phyloP scores from a whole-genome alignment of 306 rosid species.

The Alnus glutinosa region DNA sequence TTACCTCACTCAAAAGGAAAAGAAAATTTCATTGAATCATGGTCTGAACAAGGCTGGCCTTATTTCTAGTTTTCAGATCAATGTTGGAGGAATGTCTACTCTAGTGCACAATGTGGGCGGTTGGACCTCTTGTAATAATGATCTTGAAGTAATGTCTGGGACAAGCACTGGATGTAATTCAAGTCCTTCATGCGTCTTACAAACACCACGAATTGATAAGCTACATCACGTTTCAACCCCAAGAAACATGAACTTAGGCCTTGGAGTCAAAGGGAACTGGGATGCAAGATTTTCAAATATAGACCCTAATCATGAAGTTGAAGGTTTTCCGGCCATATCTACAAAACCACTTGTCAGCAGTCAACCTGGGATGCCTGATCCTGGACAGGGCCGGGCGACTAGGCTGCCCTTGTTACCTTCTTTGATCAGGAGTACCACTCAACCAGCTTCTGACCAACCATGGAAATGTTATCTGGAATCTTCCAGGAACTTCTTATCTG shows the following conservation, averaged over 20 bases:
- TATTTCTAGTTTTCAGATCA: conserved; percentile 31
- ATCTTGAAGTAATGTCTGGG: neutral
- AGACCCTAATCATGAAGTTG: neutral
- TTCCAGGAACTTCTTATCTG: neutral
- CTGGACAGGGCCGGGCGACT: conserved; percentile 13
- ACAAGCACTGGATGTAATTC: neutral
- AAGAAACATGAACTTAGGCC: too few species aligned
- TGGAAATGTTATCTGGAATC: conserved; percentile 1
- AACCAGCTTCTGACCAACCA: neutral
- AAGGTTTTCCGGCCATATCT: conserved; percentile 1
- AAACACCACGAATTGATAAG: conserved; percentile 11
- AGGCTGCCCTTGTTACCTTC: neutral
- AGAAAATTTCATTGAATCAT: conserved; percentile 15
- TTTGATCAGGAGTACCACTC: neutral
- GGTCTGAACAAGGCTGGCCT: conserved; percentile 20
- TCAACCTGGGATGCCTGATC: conserved; percentile 6
- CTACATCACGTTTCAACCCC: neutral
- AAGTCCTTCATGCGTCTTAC: conserved; percentile 25
- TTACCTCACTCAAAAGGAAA: conserved; percentile 9
- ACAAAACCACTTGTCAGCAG: neutral
- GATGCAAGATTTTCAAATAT: too few species aligned
- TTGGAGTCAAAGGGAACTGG: too few species aligned
- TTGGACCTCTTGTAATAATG: conserved; percentile 1
- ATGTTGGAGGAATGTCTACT: conserved; percentile 6
- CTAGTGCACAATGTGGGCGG: conserved; percentile 17